Conservation (phyloP, 495 filamentous ascomycete species). For the Apodospora peruviana region DNA sequence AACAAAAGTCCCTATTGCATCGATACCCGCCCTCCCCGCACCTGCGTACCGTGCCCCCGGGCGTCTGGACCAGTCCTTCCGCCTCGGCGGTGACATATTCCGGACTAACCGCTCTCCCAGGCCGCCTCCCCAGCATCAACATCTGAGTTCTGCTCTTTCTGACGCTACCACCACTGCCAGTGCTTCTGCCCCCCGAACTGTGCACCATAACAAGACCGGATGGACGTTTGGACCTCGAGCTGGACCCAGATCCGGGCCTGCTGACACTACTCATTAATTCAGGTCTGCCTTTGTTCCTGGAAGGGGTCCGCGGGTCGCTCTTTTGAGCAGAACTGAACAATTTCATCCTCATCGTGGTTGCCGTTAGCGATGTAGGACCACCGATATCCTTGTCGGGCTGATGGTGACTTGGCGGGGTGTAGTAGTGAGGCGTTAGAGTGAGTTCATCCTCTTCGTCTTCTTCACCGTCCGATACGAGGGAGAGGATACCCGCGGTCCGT, state of each 20-base stretch:
- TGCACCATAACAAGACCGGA: background rate
- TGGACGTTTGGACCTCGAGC: background rate
- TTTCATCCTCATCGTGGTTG: background rate
- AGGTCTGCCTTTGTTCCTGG: too few species aligned
- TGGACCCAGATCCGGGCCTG: background rate
- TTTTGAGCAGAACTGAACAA: background rate
- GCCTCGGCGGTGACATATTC: background rate
- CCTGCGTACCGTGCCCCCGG: constrained; percentile 35
- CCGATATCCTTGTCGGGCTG: background rate
- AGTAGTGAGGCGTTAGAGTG: constrained; percentile 18
- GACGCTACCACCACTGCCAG: too few species aligned
- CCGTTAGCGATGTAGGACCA: background rate
- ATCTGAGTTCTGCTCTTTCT: background rate
- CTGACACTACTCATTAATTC: background rate
- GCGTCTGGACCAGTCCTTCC: constrained; percentile 27
- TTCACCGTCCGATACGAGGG: constrained; percentile 21
- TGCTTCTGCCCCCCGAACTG: background rate
- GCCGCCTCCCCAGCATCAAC: background rate
- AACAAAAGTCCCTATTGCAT: constrained; percentile 45
- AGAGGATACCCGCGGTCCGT: constrained; percentile 13
- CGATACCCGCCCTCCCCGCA: constrained; percentile 44
- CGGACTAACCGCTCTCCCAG: constrained; percentile 1
- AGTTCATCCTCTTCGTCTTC: constrained; percentile 30
- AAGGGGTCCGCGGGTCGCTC: too few species aligned
- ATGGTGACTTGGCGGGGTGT: constrained; percentile 18